Evolutionary conservation across 2,329 filamentous ascomycete species (phyloP).

Genomic region (Colletotrichum somersetense): DNA sequence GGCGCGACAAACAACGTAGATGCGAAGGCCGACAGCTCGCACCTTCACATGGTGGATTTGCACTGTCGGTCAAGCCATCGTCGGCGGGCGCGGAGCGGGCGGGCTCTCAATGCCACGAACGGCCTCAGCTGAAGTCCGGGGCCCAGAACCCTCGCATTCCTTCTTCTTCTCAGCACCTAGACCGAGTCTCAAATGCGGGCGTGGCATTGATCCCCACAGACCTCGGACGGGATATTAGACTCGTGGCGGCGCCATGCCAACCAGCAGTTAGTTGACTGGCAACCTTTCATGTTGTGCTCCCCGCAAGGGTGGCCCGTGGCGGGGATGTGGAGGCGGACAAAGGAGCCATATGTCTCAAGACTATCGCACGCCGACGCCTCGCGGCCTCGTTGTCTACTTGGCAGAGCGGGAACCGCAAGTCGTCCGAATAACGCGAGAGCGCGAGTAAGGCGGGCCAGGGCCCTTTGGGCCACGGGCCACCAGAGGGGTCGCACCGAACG

Average conservation of each 20-base stretch:
- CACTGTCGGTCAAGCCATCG: background rate
- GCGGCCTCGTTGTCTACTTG: background rate
- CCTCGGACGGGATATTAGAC: conserved; percentile 21
- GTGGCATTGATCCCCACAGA: conserved; percentile 27
- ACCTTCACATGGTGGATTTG: background rate
- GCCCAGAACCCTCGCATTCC: background rate
- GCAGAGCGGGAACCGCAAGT: conserved; percentile 12
- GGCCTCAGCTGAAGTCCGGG: conserved; percentile 4
- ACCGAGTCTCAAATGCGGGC: conserved; percentile 17
- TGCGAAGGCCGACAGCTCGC: background rate
- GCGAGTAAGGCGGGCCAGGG: conserved; percentile 9
- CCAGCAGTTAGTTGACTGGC: conserved; percentile 26
- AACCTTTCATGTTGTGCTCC: conserved; percentile 20
- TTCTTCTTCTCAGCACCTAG: background rate
- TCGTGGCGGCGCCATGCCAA: conserved; percentile 34
- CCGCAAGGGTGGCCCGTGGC: conserved; percentile 23
- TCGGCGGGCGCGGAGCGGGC: background rate
- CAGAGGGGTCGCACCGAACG: conserved; percentile 21
- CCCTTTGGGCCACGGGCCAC: conserved; percentile 10
- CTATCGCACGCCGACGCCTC: conserved; percentile 10
- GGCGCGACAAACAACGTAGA: background rate
- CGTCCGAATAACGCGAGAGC: conserved; percentile 34
- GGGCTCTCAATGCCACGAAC: background rate
- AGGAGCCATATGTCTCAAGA: conserved; percentile 10
- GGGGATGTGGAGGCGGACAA: conserved; percentile 14